A percentile compares a stretch with the other conserved stretches of the same genome.
These are phyloP conservation scores for Tolypocladium paradoxum DNA, from an alignment of 2,329 filamentous ascomycete genomes.

Conservation along the genomic window DNA sequence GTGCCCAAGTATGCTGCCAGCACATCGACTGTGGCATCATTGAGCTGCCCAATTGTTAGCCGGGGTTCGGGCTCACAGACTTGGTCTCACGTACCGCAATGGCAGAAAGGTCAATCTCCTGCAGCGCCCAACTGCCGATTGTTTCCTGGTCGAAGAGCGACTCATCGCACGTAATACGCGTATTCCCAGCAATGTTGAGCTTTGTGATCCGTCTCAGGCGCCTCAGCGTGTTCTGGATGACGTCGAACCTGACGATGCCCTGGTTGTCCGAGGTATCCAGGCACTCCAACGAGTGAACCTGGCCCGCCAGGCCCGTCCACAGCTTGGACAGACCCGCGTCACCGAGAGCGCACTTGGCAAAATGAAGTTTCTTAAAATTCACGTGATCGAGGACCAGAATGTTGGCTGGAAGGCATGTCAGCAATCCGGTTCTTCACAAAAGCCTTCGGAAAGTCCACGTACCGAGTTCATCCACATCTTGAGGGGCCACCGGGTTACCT, in stretches of 20 bases:
- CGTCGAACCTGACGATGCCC: slow-evolving; percentile 37
- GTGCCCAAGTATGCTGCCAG: slow-evolving; percentile 35
- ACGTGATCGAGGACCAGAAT: slow-evolving; percentile 22
- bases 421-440: not conserved
- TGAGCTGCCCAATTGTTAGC: slow-evolving; percentile 25
- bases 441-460: slow-evolving; percentile 4
- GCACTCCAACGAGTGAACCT: slow-evolving; percentile 32
- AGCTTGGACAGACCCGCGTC: slow-evolving; percentile 36
- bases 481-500: slow-evolving; percentile 35
- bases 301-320: slow-evolving; percentile 35
- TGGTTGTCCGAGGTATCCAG: slow-evolving; percentile 44
- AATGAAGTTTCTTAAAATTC: slow-evolving; percentile 35
- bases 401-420: slow-evolving; percentile 15
- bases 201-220: slow-evolving; percentile 32
- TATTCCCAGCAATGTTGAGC: slow-evolving; percentile 39
- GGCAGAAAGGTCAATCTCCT: slow-evolving; percentile 43
- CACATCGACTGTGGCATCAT: slow-evolving; percentile 34
- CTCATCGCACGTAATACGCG: slow-evolving; percentile 32
- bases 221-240: slow-evolving; percentile 31
- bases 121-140: slow-evolving; percentile 33
- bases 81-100: slow-evolving; percentile 32
- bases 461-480: slow-evolving; percentile 40
- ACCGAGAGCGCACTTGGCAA: slow-evolving; percentile 40
- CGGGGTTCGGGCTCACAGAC: not conserved
- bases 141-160: slow-evolving; percentile 35